These are phyloP conservation scores for Pseudogymnoascus sp. DNA, from an alignment of 2,329 filamentous ascomycete species.

Conservation along the genomic window DNA sequence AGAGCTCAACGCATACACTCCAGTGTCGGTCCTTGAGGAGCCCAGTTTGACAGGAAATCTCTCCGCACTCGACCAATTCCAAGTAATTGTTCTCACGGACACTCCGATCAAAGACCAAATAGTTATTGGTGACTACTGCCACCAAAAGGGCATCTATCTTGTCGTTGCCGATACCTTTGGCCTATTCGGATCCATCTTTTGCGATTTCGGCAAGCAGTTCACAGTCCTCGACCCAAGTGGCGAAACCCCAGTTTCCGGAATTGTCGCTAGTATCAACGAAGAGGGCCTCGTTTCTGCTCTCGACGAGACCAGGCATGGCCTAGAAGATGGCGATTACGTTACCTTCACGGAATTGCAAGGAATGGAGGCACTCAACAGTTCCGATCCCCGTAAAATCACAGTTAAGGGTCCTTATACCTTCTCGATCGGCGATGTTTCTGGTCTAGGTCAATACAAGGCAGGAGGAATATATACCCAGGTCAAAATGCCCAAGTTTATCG, in stretches of 20 bases:
- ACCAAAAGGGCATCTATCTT: constrained; percentile 85
- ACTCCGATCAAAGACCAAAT: constrained; percentile 74
- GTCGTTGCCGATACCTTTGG: constrained; percentile 85
- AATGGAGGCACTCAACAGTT: constrained; percentile 78
- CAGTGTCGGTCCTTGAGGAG: constrained; percentile 67
- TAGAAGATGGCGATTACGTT: constrained; percentile 94
- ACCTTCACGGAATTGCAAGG: constrained; percentile 91
- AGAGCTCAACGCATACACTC: constrained; percentile 94
- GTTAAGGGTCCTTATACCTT: constrained; percentile 97
- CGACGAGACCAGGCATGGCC: constrained; percentile 88
- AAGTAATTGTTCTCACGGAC: constrained; percentile 85
- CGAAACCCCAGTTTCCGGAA: constrained; percentile 79
- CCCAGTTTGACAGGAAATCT: constrained; percentile 64
- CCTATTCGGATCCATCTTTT: constrained; percentile 92
- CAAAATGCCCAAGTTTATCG: constrained; percentile 92
- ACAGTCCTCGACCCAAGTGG: constrained; percentile 83
- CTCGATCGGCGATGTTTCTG: constrained; percentile 87
- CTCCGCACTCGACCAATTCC: constrained; percentile 78
- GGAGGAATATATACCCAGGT: constrained; percentile 91
- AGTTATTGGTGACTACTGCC: constrained; percentile 83
- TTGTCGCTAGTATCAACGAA: constrained; percentile 82
- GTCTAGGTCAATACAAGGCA: constrained; percentile 75
- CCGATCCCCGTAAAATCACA: constrained; percentile 79
- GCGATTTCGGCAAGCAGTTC: constrained; percentile 93
- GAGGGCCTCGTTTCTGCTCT: constrained; percentile 86